A percentile compares a stretch with the other conserved stretches of the same genome.
Conservation (phyloP, 306 rosid species). For the Cicer pinnatifidum region DNA sequence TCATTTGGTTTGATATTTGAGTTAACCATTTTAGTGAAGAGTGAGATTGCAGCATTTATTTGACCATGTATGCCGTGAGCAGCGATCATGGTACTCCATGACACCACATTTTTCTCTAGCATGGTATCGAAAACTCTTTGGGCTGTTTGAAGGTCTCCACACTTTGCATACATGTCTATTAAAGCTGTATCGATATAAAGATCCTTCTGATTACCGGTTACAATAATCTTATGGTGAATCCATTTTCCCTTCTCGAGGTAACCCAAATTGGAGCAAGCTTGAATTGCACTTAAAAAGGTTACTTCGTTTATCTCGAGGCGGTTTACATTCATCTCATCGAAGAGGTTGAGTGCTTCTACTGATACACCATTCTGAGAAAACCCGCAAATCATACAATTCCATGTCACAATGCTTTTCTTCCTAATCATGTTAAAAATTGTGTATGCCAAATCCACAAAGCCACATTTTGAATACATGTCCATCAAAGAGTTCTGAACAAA, state of each 20-base stretch:
- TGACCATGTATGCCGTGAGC: conserved; percentile 84
- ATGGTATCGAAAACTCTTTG: conserved; percentile 61
- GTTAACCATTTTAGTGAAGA: conserved; percentile 67
- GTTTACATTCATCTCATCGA: conserved; percentile 65
- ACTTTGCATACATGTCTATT: conserved; percentile 86
- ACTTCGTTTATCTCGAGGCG: conserved; percentile 67
- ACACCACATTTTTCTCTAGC: conserved; percentile 71
- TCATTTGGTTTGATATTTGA: conserved; percentile 71
- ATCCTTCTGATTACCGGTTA: conserved; percentile 56
- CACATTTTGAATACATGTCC: conserved; percentile 89
- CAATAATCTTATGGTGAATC: conserved; percentile 82
- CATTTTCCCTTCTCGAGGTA: conserved; percentile 83
- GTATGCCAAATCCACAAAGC: conserved; percentile 63
- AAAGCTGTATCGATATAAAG: conserved; percentile 69
- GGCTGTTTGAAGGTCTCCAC: conserved; percentile 77
- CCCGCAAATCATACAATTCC: conserved; percentile 90
- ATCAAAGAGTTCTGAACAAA: conserved; percentile 81
- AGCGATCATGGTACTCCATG: conserved; percentile 90
- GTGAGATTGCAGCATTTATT: conserved; percentile 56
- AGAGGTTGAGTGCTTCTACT: conserved; percentile 69
- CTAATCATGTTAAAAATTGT: conserved; percentile 56
- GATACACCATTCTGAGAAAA: conserved; percentile 76
- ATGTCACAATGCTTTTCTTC: conserved; percentile 63
- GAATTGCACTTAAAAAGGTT: conserved; percentile 76
- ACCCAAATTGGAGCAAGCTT: conserved; percentile 89